A percentile compares a stretch with the other conserved stretches of the same genome.
phyloP scores from a whole-genome alignment of 352 stramenopile species.

The Poterioochromonas sp. region DNA sequence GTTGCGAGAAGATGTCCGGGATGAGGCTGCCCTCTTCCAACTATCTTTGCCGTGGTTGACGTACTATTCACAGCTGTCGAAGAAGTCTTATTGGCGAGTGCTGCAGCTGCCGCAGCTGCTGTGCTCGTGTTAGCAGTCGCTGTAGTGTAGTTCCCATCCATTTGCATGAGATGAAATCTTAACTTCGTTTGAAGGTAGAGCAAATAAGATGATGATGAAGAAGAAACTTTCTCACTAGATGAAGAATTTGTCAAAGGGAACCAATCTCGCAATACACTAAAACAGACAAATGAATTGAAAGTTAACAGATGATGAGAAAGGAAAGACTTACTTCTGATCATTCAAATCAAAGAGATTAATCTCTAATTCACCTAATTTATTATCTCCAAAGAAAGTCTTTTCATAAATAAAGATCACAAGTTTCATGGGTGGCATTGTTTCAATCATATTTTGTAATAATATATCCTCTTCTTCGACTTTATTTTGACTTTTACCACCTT shows the following conservation, averaged over 20 bases:
- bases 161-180: background rate
- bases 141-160: background rate
- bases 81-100: background rate
- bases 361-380: background rate
- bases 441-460: background rate
- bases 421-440: background rate
- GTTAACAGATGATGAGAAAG: too few relatives aligned
- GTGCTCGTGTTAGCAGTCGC: background rate
- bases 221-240: background rate
- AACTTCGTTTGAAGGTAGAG: background rate
- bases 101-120: too few relatives aligned
- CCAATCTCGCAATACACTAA: too few relatives aligned
- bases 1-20: too few relatives aligned
- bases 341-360: background rate
- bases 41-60: background rate
- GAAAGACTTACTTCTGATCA: background rate
- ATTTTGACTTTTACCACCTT: too few relatives aligned
- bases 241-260: background rate
- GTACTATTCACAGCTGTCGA: background rate
- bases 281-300: too few relatives aligned
- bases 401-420: background rate
- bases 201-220: background rate
- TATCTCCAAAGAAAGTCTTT: background rate
- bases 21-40: too few relatives aligned
- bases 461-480: too few relatives aligned